These are phyloP conservation scores for Coleophoma eucalyptorum DNA, from an alignment of 2,329 filamentous ascomycete species.

Conservation along the genomic window DNA sequence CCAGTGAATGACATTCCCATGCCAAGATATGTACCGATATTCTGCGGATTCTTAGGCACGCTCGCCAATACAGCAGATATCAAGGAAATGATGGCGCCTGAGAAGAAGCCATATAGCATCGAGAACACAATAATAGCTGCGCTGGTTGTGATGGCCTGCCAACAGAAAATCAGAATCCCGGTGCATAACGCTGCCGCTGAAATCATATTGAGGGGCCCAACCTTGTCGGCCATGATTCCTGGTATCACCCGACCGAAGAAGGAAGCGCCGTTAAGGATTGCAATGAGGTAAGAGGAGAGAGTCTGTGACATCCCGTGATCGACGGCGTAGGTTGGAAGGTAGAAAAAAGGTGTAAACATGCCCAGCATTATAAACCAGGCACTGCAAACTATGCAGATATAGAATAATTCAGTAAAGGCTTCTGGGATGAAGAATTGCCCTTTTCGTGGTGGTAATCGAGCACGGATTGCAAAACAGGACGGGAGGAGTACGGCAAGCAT, in stretches of 20 bases:
- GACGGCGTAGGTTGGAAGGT: conserved; percentile 27
- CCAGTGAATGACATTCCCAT: conserved; percentile 58
- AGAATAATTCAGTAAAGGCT: conserved; percentile 39
- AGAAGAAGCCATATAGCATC: conserved; percentile 28
- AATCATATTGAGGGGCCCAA: conserved; percentile 28
- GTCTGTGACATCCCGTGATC: conserved; percentile 17
- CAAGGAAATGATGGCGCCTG: conserved; percentile 28
- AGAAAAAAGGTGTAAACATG: conserved; percentile 22
- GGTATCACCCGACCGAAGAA: conserved; percentile 30
- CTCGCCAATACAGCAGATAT: conserved; percentile 12
- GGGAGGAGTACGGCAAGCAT: conserved; percentile 45
- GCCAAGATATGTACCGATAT: conserved; percentile 69
- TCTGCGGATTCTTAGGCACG: conserved; percentile 55
- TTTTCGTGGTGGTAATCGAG: conserved; percentile 37
- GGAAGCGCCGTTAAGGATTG: conserved; percentile 25
- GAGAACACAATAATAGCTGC: conserved; percentile 27
- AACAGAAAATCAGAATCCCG: conserved; percentile 26
- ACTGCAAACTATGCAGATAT: conserved; percentile 33
- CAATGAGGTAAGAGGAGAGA: conserved; percentile 15
- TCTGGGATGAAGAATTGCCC: conserved; percentile 41
- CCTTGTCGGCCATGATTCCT: conserved; percentile 27
- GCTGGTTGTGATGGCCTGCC: conserved; percentile 19
- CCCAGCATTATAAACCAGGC: conserved; percentile 32
- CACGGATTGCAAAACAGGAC: conserved; percentile 43
- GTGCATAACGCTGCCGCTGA: conserved; percentile 17